These are phyloP conservation scores for Orbilia javanica DNA, from an alignment of 2,329 filamentous ascomycete genomes.

Conservation along the genomic window DNA sequence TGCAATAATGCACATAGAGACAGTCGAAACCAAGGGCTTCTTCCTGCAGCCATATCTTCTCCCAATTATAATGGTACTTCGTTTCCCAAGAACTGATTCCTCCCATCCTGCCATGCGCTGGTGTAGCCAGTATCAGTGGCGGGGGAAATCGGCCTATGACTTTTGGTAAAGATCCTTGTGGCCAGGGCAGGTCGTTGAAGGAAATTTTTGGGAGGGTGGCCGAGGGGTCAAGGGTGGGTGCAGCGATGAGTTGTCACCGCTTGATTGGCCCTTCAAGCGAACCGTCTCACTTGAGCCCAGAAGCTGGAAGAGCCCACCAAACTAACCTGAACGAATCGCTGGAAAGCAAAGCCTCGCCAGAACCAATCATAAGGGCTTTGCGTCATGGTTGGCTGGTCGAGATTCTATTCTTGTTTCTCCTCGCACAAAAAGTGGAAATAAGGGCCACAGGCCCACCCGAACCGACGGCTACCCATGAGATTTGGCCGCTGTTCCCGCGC, in stretches of 20 bases:
- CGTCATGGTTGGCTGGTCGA: constrained; percentile 41
- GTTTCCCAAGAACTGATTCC: constrained; percentile 13
- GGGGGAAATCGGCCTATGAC: constrained; percentile 42
- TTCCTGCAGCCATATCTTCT: constrained; percentile 34
- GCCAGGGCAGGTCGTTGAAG: constrained; percentile 36
- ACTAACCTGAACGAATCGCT: constrained; percentile 30
- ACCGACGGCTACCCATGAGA: constrained; percentile 58
- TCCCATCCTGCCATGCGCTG: constrained; percentile 30
- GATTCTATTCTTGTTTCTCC: constrained; percentile 37
- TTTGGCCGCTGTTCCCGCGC: constrained; percentile 54
- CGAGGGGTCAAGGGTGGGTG: constrained; percentile 55
- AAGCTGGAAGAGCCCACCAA: constrained; percentile 40
- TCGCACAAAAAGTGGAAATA: constrained; percentile 26
- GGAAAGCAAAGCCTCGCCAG: constrained; percentile 27
- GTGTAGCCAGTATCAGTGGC: constrained; percentile 43
- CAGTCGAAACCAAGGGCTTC: constrained; percentile 21
- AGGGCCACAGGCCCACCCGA: constrained; percentile 49
- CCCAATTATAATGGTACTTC: constrained; percentile 29
- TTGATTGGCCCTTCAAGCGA: constrained; percentile 59
- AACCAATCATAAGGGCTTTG: constrained; percentile 51
- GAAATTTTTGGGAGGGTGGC: constrained; percentile 53
- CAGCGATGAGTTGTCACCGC: constrained; percentile 59
- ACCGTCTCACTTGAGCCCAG: constrained; percentile 54
- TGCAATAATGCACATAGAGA: constrained; percentile 55
- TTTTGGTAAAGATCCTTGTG: constrained; percentile 52